These are phyloP conservation scores for Prunus persica DNA, from an alignment of 306 rosid genomes.

Conservation along the genomic window DNA sequence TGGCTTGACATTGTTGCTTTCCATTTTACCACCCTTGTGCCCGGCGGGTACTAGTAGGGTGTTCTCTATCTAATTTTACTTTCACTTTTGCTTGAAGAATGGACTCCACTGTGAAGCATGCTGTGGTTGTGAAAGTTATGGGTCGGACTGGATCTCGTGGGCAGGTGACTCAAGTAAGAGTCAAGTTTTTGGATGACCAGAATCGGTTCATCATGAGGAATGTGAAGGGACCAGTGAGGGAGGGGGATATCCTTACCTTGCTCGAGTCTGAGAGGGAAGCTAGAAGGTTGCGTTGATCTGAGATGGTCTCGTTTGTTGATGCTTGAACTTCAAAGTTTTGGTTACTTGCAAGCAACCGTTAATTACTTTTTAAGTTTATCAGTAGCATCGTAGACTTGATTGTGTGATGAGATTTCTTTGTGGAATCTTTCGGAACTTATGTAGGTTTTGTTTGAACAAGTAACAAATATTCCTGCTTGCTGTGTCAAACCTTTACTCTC, in stretches of 20 bases:
- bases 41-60: too few species aligned
- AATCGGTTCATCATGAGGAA: slow-evolving; percentile 49
- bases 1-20: not conserved
- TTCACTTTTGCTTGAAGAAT: slow-evolving; percentile 25
- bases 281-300: slow-evolving; percentile 43
- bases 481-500: not conserved
- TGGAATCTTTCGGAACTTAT: not conserved
- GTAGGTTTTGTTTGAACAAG: not conserved
- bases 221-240: slow-evolving; percentile 26
- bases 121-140: slow-evolving; percentile 44
- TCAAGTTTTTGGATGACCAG: slow-evolving; percentile 48
- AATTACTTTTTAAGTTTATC: not conserved
- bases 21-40: not conserved
- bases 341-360: not conserved
- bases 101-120: slow-evolving; percentile 45
- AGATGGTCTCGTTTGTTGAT: not conserved
- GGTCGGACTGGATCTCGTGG: slow-evolving; percentile 57
- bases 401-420: not conserved
- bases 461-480: not conserved
- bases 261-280: slow-evolving; percentile 58
- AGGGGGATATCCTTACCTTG: slow-evolving; percentile 41
- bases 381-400: not conserved
- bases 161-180: slow-evolving; percentile 54
- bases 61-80: not conserved
- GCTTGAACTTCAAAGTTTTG: not conserved